Evolutionary conservation across 2,329 filamentous ascomycete genomes (phyloP), one percentile per base, ranked within the genome.

Genomic region (Sporothrix protearum): DNA sequence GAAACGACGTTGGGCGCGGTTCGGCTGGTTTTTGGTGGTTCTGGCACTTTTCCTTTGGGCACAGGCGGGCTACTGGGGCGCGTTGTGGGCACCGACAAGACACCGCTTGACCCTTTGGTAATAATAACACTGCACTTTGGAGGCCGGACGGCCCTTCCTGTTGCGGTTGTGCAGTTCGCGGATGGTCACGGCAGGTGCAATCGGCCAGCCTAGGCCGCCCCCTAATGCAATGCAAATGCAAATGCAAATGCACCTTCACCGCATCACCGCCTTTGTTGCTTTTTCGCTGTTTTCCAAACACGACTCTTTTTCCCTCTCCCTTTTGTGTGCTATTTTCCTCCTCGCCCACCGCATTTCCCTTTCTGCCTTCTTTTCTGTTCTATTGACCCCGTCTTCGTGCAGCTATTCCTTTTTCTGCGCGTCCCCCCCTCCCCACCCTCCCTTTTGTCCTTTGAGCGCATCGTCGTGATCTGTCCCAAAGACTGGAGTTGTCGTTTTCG

Each of bases 61-160:
- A 10, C 14, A n/a, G 16, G 42, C 63, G 39, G 63, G 63, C 42
- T 8, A 30, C 28, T 67, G 42, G 64, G 55, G 66, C 45, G 68
- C 57, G 49, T 47, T 57, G 69, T 71, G 69, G 69, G 69, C 69
- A 66, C n/a, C n/a, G n/a, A n/a, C n/a, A n/a, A n/a, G n/a, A n/a
- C n/a, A n/a, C 47, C 14, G 47, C 49, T 51, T 42, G 63, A 49
- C 63, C 70, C 70, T 71, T 19, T 57, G 45, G 19, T 68, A 68
- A 67, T 67, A 71, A 67, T 59, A 71, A 67, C 55, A 39, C 22
- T 28, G 53, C 14, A 14, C 16, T 30, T n/a, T 3, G 30, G 14
- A 14, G 25, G 45, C 16, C 64, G n/a, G n/a, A n/a, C n/a, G n/a
- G n/a, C 45, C 63, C 6, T 67, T 51, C 39, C 53, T 30, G 12